These are phyloP conservation scores for Acer negundo DNA, from an alignment of 345 rosid genomes.

Conservation along the genomic window DNA sequence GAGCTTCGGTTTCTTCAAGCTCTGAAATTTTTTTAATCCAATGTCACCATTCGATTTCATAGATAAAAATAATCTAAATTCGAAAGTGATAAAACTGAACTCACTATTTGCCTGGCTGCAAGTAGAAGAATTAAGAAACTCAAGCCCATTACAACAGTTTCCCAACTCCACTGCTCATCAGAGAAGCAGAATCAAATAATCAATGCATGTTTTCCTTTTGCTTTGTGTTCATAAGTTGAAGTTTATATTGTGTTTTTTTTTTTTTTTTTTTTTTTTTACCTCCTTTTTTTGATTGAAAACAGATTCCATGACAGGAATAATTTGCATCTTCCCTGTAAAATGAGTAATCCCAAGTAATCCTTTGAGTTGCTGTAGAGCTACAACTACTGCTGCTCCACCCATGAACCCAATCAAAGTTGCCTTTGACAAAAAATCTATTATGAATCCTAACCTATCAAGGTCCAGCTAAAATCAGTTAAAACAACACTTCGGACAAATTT, in stretches of 20 bases:
- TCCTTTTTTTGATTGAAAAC: conserved; percentile 30
- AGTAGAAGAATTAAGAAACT: conserved; percentile 47
- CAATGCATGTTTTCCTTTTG: not conserved
- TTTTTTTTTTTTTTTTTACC: conserved; percentile 20
- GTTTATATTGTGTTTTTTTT: not conserved
- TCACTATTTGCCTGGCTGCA: conserved; percentile 41
- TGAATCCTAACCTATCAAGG: conserved; percentile 43
- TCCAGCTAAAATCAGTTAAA: not conserved
- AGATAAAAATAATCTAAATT: not conserved
- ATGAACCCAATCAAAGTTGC: conserved; percentile 51
- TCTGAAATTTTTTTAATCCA: conserved; percentile 23
- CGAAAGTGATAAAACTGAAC: not conserved
- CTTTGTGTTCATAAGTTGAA: not conserved
- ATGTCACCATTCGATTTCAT: not conserved
- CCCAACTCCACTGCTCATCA: conserved; percentile 56
- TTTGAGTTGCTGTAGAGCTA: conserved; percentile 45
- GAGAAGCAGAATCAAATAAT: not conserved
- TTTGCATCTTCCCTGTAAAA: conserved; percentile 42
- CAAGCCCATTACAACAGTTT: conserved; percentile 43
- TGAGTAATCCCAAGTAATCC: conserved; percentile 48
- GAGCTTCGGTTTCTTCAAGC: conserved; percentile 40
- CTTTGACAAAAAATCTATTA: conserved; percentile 50
- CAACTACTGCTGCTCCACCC: conserved; percentile 49
- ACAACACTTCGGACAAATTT: not conserved
- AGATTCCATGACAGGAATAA: conserved; percentile 39